These are phyloP conservation scores for Lepidopterella palustris DNA, from an alignment of 495 filamentous ascomycete genomes.

Conservation along the genomic window DNA sequence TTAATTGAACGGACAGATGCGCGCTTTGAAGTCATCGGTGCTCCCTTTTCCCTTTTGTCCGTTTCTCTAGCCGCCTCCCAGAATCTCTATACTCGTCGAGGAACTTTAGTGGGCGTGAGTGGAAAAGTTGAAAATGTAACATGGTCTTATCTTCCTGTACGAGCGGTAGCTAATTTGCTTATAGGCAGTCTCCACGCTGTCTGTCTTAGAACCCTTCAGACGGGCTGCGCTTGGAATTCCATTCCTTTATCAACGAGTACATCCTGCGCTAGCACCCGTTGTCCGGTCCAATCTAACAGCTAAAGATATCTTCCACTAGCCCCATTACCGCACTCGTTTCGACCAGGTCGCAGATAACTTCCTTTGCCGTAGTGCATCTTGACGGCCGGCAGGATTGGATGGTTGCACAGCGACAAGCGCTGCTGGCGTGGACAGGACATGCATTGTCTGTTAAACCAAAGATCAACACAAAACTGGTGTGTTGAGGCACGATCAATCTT, in stretches of 20 bases:
- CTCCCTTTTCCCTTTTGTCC: conserved; percentile 85
- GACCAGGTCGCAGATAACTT: conserved; percentile 74
- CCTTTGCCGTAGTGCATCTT: conserved; percentile 77
- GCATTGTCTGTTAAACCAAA: conserved; percentile 68
- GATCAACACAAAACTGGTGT: conserved; percentile 63
- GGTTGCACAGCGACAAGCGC: conserved; percentile 71
- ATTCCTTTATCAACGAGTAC: conserved; percentile 81
- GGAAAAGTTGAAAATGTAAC: conserved; percentile 89
- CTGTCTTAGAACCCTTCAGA: conserved; percentile 73
- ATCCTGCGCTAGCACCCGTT: not conserved
- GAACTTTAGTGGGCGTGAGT: conserved; percentile 81
- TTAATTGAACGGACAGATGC: conserved; percentile 58
- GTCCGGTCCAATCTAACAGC: not conserved
- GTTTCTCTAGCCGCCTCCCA: conserved; percentile 89
- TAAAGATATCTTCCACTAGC: conserved; percentile 68
- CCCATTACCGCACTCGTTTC: conserved; percentile 82
- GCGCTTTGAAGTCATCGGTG: conserved; percentile 83
- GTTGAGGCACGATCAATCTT: conserved; percentile 15
- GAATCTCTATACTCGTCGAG: conserved; percentile 81
- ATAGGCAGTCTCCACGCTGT: conserved; percentile 74
- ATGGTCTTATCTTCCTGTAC: no score
- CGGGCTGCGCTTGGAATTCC: conserved; percentile 75
- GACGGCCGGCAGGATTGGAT: conserved; percentile 98
- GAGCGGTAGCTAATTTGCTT: conserved; percentile 31
- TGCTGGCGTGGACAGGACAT: conserved; percentile 95